Conservation (phyloP, 2,329 filamentous ascomycete genomes). For the Paramyrothecium sp. region DNA sequence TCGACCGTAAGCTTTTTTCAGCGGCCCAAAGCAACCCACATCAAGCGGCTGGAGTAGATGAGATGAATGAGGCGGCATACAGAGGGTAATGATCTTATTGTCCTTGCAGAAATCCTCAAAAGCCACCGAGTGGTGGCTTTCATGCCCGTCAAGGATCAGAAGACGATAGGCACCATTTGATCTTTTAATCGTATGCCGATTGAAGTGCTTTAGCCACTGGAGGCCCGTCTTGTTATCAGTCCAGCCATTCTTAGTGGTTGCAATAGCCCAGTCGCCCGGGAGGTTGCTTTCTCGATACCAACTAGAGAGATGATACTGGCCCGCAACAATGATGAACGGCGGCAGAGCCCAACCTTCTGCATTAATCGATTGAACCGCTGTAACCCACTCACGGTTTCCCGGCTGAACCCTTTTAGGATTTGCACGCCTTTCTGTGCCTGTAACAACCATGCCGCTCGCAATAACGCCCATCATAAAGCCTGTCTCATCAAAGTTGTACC, state of each 20-base stretch:
- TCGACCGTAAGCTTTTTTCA: neutral
- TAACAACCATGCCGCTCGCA: constrained; percentile 3
- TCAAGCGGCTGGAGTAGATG: neutral
- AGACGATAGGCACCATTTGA: neutral
- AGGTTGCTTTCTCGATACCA: too few relatives aligned
- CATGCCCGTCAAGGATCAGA: constrained; percentile 5
- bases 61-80: neutral
- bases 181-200: neutral
- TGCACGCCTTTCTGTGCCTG: too few relatives aligned
- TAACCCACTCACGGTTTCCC: neutral
- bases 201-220: too few relatives aligned
- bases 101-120: neutral
- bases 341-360: too few relatives aligned
- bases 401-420: neutral
- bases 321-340: too few relatives aligned
- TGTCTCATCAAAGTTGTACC: constrained; percentile 18
- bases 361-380: neutral
- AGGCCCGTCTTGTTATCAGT: too few relatives aligned
- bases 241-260: too few relatives aligned
- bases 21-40: neutral
- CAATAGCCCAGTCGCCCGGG: too few relatives aligned
- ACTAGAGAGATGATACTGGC: too few relatives aligned
- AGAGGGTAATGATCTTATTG: neutral
- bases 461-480: constrained; percentile 14
- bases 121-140: too few relatives aligned